Evolutionary conservation across 2,329 filamentous ascomycete species (phyloP).

Genomic region (Mariannaea sp.): DNA sequence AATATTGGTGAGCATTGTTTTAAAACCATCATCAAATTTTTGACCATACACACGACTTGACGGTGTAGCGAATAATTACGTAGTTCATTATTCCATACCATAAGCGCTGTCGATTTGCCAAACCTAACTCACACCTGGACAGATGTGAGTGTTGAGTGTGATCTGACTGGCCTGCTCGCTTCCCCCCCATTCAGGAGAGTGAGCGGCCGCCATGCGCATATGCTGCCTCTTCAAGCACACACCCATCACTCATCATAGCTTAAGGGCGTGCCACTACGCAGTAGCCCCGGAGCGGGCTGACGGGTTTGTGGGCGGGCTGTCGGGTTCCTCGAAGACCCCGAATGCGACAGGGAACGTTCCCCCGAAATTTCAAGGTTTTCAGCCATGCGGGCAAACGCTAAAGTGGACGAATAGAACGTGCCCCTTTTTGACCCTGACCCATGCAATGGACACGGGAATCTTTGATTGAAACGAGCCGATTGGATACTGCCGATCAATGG

Average conservation of each 20-base stretch:
- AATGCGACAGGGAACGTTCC: conserved; percentile 24
- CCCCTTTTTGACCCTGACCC: conserved; percentile 4
- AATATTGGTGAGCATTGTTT: no score
- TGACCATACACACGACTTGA: no score
- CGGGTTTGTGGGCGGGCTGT: conserved; percentile 34
- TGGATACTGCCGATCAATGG: conserved; percentile 1
- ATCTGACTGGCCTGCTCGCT: neutral
- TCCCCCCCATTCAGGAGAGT: neutral
- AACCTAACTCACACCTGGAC: no score
- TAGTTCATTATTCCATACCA: no score
- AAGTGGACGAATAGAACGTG: neutral
- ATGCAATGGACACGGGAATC: neutral
- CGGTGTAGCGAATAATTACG: no score
- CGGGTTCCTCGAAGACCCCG: conserved; percentile 43
- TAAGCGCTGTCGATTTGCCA: no score
- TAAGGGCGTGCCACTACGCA: conserved; percentile 12
- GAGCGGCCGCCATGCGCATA: conserved; percentile 12
- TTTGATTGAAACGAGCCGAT: conserved; percentile 6
- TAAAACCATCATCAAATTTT: no score
- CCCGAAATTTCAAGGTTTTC: no score
- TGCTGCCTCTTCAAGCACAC: neutral
- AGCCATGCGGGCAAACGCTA: no score
- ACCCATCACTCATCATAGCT: neutral
- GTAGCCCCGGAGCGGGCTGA: conserved; percentile 13
- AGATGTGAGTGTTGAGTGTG: no score